Percentiles rank a stretch among this genome's conserved stretches.
Evolutionary conservation across 768 basidiomycete species (phyloP).

Genomic region (Thelephora aurantiotincta): DNA sequence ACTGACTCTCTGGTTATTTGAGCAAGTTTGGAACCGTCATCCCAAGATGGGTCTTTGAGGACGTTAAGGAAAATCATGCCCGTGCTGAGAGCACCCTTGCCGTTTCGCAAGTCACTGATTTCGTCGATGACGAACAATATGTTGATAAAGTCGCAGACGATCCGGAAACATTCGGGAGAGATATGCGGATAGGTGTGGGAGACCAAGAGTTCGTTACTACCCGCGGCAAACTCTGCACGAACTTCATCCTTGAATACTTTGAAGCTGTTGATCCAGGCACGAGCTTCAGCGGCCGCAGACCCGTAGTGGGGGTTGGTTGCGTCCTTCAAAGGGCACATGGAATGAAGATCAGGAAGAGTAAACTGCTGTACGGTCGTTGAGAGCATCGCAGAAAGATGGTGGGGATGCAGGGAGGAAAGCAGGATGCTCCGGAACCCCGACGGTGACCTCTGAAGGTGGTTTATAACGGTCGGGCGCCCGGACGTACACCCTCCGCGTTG

Average conservation of each 20-base stretch:
- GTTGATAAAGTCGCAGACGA: no score
- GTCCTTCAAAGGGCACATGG: no score
- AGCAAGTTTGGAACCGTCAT: no score
- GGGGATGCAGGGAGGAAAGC: conserved; percentile 5
- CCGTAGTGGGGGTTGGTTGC: conserved; percentile 51
- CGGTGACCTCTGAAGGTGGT: background rate
- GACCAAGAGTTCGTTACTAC: conserved; percentile 49
- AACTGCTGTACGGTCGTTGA: no score
- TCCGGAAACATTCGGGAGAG: conserved; percentile 48
- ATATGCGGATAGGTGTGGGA: no score
- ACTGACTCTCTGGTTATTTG: conserved; percentile 8
- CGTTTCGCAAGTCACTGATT: no score
- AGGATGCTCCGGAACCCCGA: background rate
- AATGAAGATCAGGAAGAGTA: no score
- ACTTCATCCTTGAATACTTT: conserved; percentile 46
- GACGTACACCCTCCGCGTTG: no score
- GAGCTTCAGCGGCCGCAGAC: conserved; percentile 41
- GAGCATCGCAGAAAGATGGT: conserved; percentile 14
- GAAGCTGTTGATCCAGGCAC: conserved; percentile 52
- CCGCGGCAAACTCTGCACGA: conserved; percentile 47
- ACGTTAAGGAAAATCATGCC: conserved; percentile 40
- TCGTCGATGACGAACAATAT: no score
- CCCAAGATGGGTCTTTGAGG: no score
- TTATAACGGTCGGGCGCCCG: no score
- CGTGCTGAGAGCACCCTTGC: conserved; percentile 38